A percentile compares a stretch with the other conserved stretches of the same genome.
These are phyloP conservation scores for Rhizopogon vinicolor DNA, from an alignment of 768 basidiomycete genomes.

Conservation along the genomic window DNA sequence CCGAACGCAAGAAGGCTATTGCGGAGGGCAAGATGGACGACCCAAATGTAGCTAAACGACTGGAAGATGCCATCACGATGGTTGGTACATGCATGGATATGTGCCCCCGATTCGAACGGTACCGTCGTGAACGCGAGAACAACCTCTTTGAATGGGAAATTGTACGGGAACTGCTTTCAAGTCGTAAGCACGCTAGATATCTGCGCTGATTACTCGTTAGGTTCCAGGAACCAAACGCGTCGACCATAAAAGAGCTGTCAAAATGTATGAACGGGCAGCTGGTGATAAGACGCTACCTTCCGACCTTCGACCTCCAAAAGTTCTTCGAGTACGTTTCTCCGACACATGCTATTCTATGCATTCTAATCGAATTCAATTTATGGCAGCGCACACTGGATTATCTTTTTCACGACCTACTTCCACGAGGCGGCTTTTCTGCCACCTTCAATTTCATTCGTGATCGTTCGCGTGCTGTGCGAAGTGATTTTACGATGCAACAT, in stretches of 20 bases:
- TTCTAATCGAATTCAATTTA: background rate
- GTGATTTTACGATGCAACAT: constrained; percentile 94
- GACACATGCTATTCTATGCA: background rate
- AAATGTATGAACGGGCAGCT: constrained; percentile 91
- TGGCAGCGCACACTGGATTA: constrained; percentile 83
- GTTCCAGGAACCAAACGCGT: constrained; percentile 82
- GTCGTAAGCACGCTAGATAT: constrained; percentile 4
- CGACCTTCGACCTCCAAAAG: constrained; percentile 81
- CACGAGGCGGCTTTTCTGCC: constrained; percentile 59
- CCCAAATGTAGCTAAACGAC: constrained; percentile 68
- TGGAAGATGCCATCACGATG: constrained; percentile 91
- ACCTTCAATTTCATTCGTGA: constrained; percentile 88
- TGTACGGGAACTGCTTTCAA: constrained; percentile 38
- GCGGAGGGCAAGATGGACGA: constrained; percentile 86
- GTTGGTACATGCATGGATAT: constrained; percentile 90
- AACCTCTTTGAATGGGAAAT: constrained; percentile 84
- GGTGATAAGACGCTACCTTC: constrained; percentile 91
- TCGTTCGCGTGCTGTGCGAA: constrained; percentile 83
- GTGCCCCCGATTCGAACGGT: constrained; percentile 93
- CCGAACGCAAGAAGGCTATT: constrained; percentile 69
- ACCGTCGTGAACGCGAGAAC: constrained; percentile 85
- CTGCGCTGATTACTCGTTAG: constrained; percentile 41
- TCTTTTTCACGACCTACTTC: constrained; percentile 80
- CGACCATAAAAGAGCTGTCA: constrained; percentile 84
- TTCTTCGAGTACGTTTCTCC: constrained; percentile 59